Base-by-base conservation (phyloP, 2,329 filamentous ascomycete genomes). In the Drechslerella coelobrocha region DNA sequence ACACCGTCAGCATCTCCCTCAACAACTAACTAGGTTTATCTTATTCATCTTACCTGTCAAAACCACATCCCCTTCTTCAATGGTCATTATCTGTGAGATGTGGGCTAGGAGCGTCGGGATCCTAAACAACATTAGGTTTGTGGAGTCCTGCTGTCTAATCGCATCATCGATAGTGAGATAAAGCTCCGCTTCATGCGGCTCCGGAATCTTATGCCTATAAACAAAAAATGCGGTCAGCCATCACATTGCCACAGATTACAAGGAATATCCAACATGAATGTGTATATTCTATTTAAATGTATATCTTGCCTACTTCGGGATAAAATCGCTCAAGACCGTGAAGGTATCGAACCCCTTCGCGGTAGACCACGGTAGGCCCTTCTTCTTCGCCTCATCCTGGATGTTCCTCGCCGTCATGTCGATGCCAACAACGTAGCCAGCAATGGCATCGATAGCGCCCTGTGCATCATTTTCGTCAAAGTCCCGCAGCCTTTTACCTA, bases 301-400 rank as follows among this genome's bases (percentile, higher is more conserved):
- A 4, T 4, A 51, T 23, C 14, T 7, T 26, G 7, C 27, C 29
- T 55, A 71, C 66, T 95, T 96, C 75, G 87, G 83, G 76, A 99
- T 95, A 61, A 90, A 83, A 73, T 88, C 83, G 79, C 89, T 91
- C 77, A 99, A 85, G 66, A 94, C 94, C 55, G 96, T 84, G 82
- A 99, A 99, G 2, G 94, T 97, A 79, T 99, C 94, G 78, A 97
- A 99, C 50, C 94, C 94, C 83, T 99, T 99, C 75, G 91, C 89
- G 74, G 97, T 97, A 76, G 88, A 87, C 94, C 94, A 99, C 6
- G 94, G 94, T 14, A 97, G 87, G 34, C 94, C 92, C 83, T 94
- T 96, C 81, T 89, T 91, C 86, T 97, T 99, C 74, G 93, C 93
- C 82, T 97, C 92, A 76, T 96, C 90, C 81, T 99, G 94, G 5